These are phyloP conservation scores for Monocercomonoides exilis DNA, from an alignment of 78 protist species.

Conservation along the genomic window DNA sequence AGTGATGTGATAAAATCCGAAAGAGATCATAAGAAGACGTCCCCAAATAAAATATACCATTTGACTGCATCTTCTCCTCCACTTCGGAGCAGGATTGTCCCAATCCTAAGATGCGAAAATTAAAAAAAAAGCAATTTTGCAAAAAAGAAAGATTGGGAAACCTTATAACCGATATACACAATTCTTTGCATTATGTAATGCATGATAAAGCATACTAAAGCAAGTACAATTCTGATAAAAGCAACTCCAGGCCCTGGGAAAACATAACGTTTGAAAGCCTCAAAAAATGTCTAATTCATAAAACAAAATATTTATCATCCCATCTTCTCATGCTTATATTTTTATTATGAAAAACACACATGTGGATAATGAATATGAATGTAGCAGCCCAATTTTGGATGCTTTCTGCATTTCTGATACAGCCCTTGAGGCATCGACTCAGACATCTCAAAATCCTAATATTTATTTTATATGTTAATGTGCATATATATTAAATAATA, in stretches of 20 bases:
- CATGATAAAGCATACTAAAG: background rate
- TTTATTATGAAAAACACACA: background rate
- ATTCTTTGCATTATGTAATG: background rate
- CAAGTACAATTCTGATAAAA: background rate
- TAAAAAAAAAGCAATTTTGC: background rate
- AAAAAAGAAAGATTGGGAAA: background rate
- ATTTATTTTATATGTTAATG: no score
- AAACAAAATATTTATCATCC: no score
- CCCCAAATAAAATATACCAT: no score
- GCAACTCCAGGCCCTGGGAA: background rate
- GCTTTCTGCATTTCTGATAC: background rate
- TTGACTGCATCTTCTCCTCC: background rate
- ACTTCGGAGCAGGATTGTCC: background rate
- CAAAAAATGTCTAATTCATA: no score
- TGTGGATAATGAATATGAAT: background rate
- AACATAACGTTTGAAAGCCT: background rate
- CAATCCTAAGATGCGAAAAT: no score
- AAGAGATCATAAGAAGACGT: no score
- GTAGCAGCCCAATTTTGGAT: background rate
- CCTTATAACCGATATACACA: background rate
- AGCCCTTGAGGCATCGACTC: no score
- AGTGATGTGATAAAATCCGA: no score
- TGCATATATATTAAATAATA: no score
- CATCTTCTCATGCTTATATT: no score
- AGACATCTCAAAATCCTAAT: no score